Evolutionary conservation across 371 early-diverging fungal species (phyloP), one percentile per base, ranked within the genome.

Genomic region (Rhizopus sp.): DNA sequence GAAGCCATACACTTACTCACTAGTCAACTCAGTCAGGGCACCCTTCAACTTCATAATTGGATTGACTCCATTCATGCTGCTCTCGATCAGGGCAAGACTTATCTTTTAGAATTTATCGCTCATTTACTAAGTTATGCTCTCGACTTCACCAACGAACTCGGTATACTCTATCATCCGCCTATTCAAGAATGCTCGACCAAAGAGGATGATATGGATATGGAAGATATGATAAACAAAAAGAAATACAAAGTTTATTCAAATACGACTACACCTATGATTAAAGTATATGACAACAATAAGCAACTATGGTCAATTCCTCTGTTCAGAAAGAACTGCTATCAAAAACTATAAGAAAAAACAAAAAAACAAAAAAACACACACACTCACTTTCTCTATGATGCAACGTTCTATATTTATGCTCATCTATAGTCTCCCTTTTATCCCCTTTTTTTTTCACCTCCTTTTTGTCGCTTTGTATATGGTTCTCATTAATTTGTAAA

Each of bases 71-170:
- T 65, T 35, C 57, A 65, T 52, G 5, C 9, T 4, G 65, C 65
- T 37, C n/a, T 65, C 2, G 60, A 57, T 49, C 53, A 60, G 29
- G 65, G 65, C 9, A 56, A 23, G 17, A 16, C 48, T 13, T 65
- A 65, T 49, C 38, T 65, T 7, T 30, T 65, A 1, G 60, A 65
- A 37, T 65, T 48, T 45, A 9, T 60, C 2, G 42, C 53, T 0
- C 65, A 65, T 50, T 13, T 56, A 3, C 3, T 60, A 9, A 53
- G 44, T 10, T 50, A 62, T 34, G n/a, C 44, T 3, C 5, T 62
- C 0, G 57, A 57, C 10, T 23, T 62, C 15, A n/a, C 16, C 9
- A 39, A 38, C 16, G 63, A 62, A 47, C 7, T 62, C 16, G 9
- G 33, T 13, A 23, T 23, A 23, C 23, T 10, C 39, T 10, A 39